Percentiles rank a stretch among this genome's conserved stretches.
Conservation (phyloP, 805 yeast genomes). For the Tetrapisispora arboricola region DNA sequence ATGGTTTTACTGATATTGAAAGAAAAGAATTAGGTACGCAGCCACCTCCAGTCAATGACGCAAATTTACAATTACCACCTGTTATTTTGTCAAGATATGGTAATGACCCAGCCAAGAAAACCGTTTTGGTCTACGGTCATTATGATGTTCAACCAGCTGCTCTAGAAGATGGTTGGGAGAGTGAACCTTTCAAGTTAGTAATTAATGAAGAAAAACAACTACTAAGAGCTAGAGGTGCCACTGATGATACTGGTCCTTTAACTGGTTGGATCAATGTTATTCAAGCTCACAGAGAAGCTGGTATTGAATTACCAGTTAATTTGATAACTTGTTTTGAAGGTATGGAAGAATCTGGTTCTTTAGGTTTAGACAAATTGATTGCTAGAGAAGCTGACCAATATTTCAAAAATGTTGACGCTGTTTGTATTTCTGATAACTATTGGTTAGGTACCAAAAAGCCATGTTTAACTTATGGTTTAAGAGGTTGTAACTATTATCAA, state of each 20-base stretch:
- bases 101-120: constrained; percentile 69
- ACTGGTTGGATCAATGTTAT: constrained; percentile 92
- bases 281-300: constrained; percentile 80
- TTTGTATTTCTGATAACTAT: constrained; percentile 93
- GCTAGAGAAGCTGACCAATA: constrained; percentile 66
- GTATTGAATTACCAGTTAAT: constrained; percentile 87
- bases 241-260: constrained; percentile 98
- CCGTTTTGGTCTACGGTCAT: constrained; percentile 88
- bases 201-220: constrained; percentile 53
- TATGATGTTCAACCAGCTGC: constrained; percentile 98
- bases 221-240: constrained; percentile 85
- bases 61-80: constrained; percentile 75
- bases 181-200: constrained; percentile 77
- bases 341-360: constrained; percentile 96
- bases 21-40: constrained; percentile 77
- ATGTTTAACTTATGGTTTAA: constrained; percentile 90
- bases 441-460: constrained; percentile 98
- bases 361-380: constrained; percentile 80
- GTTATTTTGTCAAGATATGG: constrained; percentile 89
- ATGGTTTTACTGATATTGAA: constrained; percentile 79
- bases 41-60: constrained; percentile 76
- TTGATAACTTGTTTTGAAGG: constrained; percentile 92
- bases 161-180: constrained; percentile 86
- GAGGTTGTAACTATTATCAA: constrained; percentile 94
- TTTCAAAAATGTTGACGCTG: constrained; percentile 86